A percentile compares a stretch with the other conserved stretches of the same genome.
These are phyloP conservation scores for Vanilla planifolia DNA, from an alignment of 106 monocot species.

Conservation along the genomic window DNA sequence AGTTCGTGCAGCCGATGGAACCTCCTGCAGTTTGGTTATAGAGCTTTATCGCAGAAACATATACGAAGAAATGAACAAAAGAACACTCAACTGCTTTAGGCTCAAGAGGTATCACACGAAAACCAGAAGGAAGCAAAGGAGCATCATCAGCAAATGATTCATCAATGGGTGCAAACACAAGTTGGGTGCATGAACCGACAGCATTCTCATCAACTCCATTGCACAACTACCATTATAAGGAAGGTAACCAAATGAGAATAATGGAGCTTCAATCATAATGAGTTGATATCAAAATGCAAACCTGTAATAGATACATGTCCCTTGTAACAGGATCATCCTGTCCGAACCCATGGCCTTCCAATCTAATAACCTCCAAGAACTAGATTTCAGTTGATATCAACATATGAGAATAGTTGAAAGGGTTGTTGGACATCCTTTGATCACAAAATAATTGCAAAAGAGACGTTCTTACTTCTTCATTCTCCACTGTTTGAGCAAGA, in stretches of 20 bases:
- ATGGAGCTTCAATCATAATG: not conserved
- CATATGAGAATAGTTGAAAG: not conserved
- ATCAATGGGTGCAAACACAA: conserved; percentile 94
- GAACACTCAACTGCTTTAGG: conserved; percentile 65
- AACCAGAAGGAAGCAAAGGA: conserved; percentile 82
- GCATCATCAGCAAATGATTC: conserved; percentile 91
- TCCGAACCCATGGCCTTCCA: conserved; percentile 64
- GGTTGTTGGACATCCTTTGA: not conserved
- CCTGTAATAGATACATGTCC: conserved; percentile 92
- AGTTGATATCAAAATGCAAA: conserved; percentile 6
- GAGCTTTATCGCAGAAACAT: no score
- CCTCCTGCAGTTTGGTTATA: conserved; percentile 5
- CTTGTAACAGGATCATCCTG: conserved; percentile 57
- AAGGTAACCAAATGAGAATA: not conserved
- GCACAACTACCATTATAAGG: conserved; percentile 65
- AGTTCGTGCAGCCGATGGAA: conserved; percentile 26
- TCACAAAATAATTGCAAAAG: not conserved
- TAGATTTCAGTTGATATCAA: conserved; percentile 15
- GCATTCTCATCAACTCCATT: conserved; percentile 88
- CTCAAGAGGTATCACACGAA: conserved; percentile 76
- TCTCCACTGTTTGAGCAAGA: conserved; percentile 76
- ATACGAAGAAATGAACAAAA: no score
- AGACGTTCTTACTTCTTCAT: conserved; percentile 63
- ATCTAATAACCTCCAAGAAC: conserved; percentile 86
- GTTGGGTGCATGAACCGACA: conserved; percentile 68